Conservation (phyloP, 352 stramenopile species). For the Phytophthora macrochlamydospora region DNA sequence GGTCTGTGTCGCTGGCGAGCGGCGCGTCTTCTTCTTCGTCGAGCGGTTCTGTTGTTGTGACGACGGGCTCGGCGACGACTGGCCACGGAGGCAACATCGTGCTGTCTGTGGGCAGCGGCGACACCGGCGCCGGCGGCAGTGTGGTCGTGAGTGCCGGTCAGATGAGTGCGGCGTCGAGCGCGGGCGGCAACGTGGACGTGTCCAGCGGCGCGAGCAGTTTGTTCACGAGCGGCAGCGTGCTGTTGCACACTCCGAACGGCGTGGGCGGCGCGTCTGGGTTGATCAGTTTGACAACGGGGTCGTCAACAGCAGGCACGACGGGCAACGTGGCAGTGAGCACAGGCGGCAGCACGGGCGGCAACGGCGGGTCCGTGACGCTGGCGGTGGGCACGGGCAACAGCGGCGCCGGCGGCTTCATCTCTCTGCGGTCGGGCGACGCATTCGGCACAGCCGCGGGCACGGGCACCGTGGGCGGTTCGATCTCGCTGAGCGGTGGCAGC, state of each 20-base stretch:
- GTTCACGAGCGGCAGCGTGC: conserved; percentile 7
- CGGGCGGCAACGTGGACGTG: not conserved
- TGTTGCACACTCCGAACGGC: not conserved
- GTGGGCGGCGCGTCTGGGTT: not conserved
- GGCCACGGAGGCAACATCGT: conserved; percentile 11
- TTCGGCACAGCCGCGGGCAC: not conserved
- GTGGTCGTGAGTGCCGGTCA: conserved; percentile 12
- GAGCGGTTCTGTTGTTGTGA: not conserved
- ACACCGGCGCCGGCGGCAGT: conserved; percentile 1
- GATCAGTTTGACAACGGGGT: conserved; percentile 23
- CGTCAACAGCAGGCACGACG: conserved; percentile 11
- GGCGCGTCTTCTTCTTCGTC: not conserved
- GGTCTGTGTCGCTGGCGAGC: conserved; percentile 13
- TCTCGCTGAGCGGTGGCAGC: conserved; percentile 14
- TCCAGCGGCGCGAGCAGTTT: conserved; percentile 3
- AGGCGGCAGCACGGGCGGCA: conserved; percentile 20
- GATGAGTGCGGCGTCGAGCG: conserved; percentile 3
- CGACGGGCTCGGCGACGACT: conserved; percentile 8
- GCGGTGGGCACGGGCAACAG: conserved; percentile 1
- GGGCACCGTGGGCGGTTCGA: conserved; percentile 19
- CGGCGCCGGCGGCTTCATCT: conserved; percentile 26
- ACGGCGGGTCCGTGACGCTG: conserved; percentile 15
- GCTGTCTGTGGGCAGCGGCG: conserved; percentile 5
- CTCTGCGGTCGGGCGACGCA: conserved; percentile 6
- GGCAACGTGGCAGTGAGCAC: conserved; percentile 15